A percentile compares a stretch with the other conserved stretches of the same genome.
Evolutionary conservation across 805 yeast species (phyloP).

Genomic region (Debaryomyces castellii): DNA sequence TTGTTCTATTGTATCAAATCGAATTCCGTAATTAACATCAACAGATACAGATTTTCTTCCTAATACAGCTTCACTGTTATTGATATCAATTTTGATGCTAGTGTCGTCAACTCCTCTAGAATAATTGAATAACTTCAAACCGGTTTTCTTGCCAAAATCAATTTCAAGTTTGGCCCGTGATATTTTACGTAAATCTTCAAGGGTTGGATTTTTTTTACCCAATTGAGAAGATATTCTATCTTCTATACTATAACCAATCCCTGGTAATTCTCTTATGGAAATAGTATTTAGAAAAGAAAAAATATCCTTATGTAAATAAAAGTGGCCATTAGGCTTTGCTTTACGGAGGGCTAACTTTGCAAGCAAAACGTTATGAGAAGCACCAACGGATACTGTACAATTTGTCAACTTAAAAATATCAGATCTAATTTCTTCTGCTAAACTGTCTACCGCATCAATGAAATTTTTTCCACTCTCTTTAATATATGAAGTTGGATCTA

Average conservation of each 20-base stretch:
- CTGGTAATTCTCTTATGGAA: constrained; percentile 50
- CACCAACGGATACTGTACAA: constrained; percentile 80
- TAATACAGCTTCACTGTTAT: constrained; percentile 44
- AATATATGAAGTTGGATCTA: constrained; percentile 52
- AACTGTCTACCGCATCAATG: constrained; percentile 11
- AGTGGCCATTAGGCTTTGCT: constrained; percentile 81
- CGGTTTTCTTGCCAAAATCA: constrained; percentile 69
- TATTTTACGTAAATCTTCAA: constrained; percentile 40
- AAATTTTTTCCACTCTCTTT: constrained; percentile 7
- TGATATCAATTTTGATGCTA: constrained; percentile 50
- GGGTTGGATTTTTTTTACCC: constrained; percentile 16
- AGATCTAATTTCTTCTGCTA: constrained; percentile 37
- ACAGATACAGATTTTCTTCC: constrained; percentile 78
- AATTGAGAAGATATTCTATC: neutral
- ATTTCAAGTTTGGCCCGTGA: constrained; percentile 36
- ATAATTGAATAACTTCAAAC: constrained; percentile 57
- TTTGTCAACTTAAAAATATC: constrained; percentile 44
- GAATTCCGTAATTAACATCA: constrained; percentile 88
- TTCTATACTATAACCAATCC: constrained; percentile 50
- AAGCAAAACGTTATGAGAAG: constrained; percentile 67
- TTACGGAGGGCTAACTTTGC: constrained; percentile 71
- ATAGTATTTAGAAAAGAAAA: constrained; percentile 36
- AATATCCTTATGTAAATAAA: constrained; percentile 30
- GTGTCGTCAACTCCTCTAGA: constrained; percentile 69
- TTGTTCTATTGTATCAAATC: constrained; percentile 62